Evolutionary conservation across 176 grass and related monocot species (phyloP).

Genomic region (Saccharum spontaneum): DNA sequence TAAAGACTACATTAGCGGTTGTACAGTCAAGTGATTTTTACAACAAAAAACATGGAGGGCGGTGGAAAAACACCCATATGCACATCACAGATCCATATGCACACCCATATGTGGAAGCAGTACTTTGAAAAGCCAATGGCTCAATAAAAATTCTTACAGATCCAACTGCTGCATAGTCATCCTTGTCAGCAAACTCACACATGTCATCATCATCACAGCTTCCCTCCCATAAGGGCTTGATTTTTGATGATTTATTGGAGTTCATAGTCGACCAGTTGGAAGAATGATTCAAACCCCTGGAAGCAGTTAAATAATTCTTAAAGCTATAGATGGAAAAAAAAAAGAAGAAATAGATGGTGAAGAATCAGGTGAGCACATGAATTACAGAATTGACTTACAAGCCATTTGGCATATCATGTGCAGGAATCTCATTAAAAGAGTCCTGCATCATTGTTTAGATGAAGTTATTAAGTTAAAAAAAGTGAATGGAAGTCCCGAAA

Average conservation of each 20-base stretch:
- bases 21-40: neutral
- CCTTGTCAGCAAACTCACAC: slow-evolving; percentile 68
- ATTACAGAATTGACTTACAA: slow-evolving; percentile 48
- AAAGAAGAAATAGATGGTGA: neutral
- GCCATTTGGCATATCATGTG: slow-evolving; percentile 40
- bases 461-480: slow-evolving; percentile 19
- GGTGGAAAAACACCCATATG: neutral
- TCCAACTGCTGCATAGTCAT: slow-evolving; percentile 60
- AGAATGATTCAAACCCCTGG: slow-evolving; percentile 44
- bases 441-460: slow-evolving; percentile 46
- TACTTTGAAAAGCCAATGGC: slow-evolving; percentile 23
- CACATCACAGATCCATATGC: neutral
- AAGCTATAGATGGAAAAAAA: neutral
- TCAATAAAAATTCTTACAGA: slow-evolving; percentile 66
- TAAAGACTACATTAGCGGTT: neutral
- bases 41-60: neutral
- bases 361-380: slow-evolving; percentile 2
- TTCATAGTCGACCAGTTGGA: slow-evolving; percentile 51
- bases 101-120: slow-evolving; percentile 11
- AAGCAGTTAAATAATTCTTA: slow-evolving; percentile 32
- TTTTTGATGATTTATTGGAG: slow-evolving; percentile 46
- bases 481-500: slow-evolving; percentile 13
- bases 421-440: slow-evolving; percentile 38
- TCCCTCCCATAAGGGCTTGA: slow-evolving; percentile 64
- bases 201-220: slow-evolving; percentile 74